phyloP scores from a whole-genome alignment of 129 eudicot genomes.

The Solidago caesia region DNA sequence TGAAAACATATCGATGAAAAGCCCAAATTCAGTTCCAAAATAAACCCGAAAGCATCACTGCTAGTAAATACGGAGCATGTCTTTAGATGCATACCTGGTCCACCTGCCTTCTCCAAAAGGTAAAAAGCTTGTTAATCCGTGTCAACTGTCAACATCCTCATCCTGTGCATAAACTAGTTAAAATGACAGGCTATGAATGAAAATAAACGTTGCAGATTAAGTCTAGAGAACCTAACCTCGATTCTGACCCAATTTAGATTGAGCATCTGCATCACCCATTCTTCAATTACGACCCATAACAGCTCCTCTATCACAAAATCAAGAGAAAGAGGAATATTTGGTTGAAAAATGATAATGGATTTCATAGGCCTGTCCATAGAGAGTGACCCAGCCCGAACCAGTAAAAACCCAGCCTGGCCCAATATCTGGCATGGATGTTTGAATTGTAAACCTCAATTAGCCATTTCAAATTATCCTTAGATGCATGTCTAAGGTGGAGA shows the following conservation, averaged over 20 bases:
- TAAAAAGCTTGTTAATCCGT: slow-evolving; percentile 77
- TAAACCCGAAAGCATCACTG: neutral
- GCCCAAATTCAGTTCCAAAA: slow-evolving; percentile 5
- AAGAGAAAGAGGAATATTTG: neutral
- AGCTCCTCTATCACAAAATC: slow-evolving; percentile 58
- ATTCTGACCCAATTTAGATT: slow-evolving; percentile 74
- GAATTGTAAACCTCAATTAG: slow-evolving; percentile 71
- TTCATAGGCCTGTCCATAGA: slow-evolving; percentile 42
- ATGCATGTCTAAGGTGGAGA: slow-evolving; percentile 44
- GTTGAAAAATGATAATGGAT: neutral
- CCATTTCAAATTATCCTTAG: slow-evolving; percentile 82
- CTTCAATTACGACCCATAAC: slow-evolving; percentile 84
- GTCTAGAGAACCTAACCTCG: slow-evolving; percentile 45
- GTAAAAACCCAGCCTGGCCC: slow-evolving; percentile 49
- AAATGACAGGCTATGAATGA: neutral
- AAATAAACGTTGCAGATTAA: neutral
- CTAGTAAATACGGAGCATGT: neutral
- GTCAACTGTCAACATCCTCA: slow-evolving; percentile 61
- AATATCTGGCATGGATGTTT: slow-evolving; percentile 81
- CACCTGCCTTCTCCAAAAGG: slow-evolving; percentile 72
- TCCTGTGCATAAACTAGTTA: slow-evolving; percentile 41
- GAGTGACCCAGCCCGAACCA: too few species aligned
- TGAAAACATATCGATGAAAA: slow-evolving; percentile 42
- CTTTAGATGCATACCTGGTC: slow-evolving; percentile 46
- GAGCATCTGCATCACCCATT: slow-evolving; percentile 96